Evolutionary conservation across 768 basidiomycete genomes (phyloP), one percentile per base, ranked within the genome.

Genomic region (Leccinum barrowsii): DNA sequence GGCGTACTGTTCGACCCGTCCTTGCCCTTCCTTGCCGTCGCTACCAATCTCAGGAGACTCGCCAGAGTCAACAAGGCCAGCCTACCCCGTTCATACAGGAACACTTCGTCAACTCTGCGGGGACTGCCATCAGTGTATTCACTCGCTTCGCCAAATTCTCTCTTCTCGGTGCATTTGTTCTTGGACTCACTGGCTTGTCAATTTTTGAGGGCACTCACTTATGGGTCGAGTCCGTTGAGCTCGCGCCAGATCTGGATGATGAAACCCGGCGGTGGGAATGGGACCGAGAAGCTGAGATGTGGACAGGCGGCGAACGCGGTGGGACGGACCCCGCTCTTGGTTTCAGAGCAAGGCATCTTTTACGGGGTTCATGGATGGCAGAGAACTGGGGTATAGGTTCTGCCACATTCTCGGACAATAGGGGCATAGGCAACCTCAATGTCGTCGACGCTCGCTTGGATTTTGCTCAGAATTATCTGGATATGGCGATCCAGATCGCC

Each of bases 241-340:
- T 82, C 22, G 73, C 75, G 7, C 32, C 63, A 12, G 80, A 85
- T 52, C 62, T 63, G 44, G 85, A 90, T 62, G 71, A 77, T 40
- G 84, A 86, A 48, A 74, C 74, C 15, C 74, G 73, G 50, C 77
- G 74, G 58, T 91, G 85, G 84, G 82, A 86, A 65, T 90, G 89
- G 89, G 79, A 86, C 66, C 66, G 77, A 3, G 83, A 86, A 48
- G 76, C 76, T 17, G 85, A 85, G 54, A 75, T 76, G 53, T 90
- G 88, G 89, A 76, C 84, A 7, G 84, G 80, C 22, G 77, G 83
- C 50, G 74, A 63, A 59, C 75, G 26, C 32, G 86, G 85, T 5
- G 90, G 89, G 50, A 91, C 89, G n/a, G 87, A 91, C 69, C 79
- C 85, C 4, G 81, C 74, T n/a, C 73, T 91, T 8, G 85, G 87